Conservation (phyloP, 2,329 filamentous ascomycete genomes). For the Exophiala xenobiotica region DNA sequence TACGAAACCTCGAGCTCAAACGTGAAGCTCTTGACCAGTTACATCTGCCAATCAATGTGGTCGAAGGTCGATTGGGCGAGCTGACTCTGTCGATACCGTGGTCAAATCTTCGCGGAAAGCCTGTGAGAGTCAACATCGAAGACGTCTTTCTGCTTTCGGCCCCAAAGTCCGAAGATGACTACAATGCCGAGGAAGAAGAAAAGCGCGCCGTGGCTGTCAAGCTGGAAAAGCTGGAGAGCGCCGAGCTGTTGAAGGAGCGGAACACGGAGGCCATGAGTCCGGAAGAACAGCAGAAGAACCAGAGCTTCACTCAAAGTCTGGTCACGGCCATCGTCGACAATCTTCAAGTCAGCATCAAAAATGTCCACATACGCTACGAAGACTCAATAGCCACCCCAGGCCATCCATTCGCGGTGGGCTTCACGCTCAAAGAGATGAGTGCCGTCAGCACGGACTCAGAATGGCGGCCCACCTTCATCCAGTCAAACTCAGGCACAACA, state of each 20-base stretch:
- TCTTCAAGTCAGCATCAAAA: constrained; percentile 94
- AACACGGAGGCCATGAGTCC: constrained; percentile 89
- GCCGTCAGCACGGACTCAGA: constrained; percentile 92
- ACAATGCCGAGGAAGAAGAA: constrained; percentile 90
- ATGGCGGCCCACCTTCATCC: constrained; percentile 95
- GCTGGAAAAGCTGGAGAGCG: constrained; percentile 97
- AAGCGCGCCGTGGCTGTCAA: constrained; percentile 84
- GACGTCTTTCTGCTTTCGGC: constrained; percentile 95
- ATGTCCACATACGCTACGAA: constrained; percentile 97
- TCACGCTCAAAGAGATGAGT: constrained; percentile 94
- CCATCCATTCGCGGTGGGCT: constrained; percentile 87
- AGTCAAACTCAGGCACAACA: constrained; percentile 76
- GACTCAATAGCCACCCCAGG: constrained; percentile 93
- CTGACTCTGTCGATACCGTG: constrained; percentile 93
- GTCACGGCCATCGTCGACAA: constrained; percentile 98
- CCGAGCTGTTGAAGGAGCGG: constrained; percentile 88
- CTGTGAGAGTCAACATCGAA: constrained; percentile 91
- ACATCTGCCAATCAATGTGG: constrained; percentile 91
- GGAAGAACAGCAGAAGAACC: constrained; percentile 95
- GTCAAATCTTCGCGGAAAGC: constrained; percentile 93
- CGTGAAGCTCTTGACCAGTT: constrained; percentile 96
- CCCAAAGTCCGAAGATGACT: constrained; percentile 91
- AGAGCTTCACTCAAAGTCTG: constrained; percentile 94
- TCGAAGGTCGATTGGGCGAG: constrained; percentile 89
- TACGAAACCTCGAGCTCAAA: constrained; percentile 87